Evolutionary conservation across 257 asterid genomes (phyloP).

Genomic region (Jacaranda copaia): DNA sequence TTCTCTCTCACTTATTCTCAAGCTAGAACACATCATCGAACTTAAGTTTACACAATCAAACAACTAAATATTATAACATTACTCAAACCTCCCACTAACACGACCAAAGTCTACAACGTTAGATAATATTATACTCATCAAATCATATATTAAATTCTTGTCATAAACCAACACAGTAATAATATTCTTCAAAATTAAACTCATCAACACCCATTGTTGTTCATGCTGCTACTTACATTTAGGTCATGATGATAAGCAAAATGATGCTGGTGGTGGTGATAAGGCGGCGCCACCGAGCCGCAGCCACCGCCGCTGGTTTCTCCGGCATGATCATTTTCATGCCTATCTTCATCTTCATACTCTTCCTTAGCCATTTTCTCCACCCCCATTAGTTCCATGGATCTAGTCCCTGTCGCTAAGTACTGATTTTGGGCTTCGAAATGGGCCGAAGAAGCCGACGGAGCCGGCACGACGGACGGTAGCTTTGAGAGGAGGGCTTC

Average conservation of each 20-base stretch:
- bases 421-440: conserved; percentile 51
- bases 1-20: too few species aligned
- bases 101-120: too few species aligned
- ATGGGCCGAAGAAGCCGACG: conserved; percentile 40
- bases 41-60: too few species aligned
- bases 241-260: conserved; percentile 67
- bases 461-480: conserved; percentile 71
- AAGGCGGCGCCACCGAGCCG: conserved; percentile 46
- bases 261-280: conserved; percentile 53
- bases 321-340: conserved; percentile 44
- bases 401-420: conserved; percentile 30
- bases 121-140: not conserved
- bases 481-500: conserved; percentile 95
- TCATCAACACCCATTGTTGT: conserved; percentile 49
- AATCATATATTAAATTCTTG: not conserved
- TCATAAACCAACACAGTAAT: not conserved
- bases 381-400: conserved; percentile 49
- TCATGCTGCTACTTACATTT: conserved; percentile 74
- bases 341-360: conserved; percentile 52
- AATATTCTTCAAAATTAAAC: not conserved
- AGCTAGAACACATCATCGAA: too few species aligned
- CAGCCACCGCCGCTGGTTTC: conserved; percentile 52
- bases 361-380: conserved; percentile 69
- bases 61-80: too few species aligned
- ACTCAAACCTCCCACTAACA: too few species aligned